Base-by-base conservation (phyloP, 2,329 filamentous ascomycete species). In the Simplicillium sp. region DNA sequence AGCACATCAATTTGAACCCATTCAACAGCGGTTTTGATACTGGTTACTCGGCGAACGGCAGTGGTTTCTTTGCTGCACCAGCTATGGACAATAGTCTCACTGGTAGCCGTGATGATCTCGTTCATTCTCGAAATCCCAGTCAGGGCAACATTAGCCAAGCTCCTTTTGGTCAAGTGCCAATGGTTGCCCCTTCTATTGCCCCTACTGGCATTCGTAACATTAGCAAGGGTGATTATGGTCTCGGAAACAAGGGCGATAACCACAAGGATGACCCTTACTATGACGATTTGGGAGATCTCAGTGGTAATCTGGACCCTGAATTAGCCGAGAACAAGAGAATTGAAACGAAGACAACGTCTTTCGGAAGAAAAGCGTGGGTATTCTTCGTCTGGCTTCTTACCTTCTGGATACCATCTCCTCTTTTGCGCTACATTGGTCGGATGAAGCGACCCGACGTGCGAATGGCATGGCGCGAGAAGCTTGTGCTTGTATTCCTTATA, bases 381-480 rank as follows among this genome's bases (percentile, higher is more conserved):
- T 75, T 63, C 2, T 61, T 92, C 33, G 86, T 92, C 3, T 97
- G 89, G 88, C 75, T 77, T 1, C 50, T 94, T 37, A 98, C 92
- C 0, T 97, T 87, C 58, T 97, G 86, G 84, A 92, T 96, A 49
- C 92, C 92, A 1, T 97, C 90, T 0, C 84, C 87, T 37, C 49
- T 85, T 2, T 77, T 98, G 13, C 75, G 76, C n/a, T 82, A 73
- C 44, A 55, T 97, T 43, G 92, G 92, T 28, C 85, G 90, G 16
- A 98, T 98, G 92, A 94, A 94, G 65, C 82, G 92, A 41, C 92
- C 89, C 2, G 92, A 98, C 64, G 87, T 98, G 8, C 85, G 92
- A 18, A 85, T 96, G 78, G 92, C 92, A 0, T 98, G 92, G 92
- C 78, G 92, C 61, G 92, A 98, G 56, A 98, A 98, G 64, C 39